These are phyloP conservation scores for Barnettozyma pratensis DNA, from an alignment of 805 yeast species.

Conservation along the genomic window DNA sequence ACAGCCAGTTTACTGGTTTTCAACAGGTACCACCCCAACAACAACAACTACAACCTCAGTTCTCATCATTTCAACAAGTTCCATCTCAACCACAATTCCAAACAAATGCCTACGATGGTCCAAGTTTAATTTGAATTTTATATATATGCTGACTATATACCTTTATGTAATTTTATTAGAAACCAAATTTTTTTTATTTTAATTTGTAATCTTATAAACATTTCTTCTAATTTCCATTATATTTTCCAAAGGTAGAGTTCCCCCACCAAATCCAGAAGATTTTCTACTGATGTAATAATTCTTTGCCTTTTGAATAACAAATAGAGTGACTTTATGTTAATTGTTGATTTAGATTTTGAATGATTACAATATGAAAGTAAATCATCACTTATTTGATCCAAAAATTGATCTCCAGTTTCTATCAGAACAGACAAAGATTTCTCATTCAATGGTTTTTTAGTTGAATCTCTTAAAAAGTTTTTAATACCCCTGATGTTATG, in stretches of 20 bases:
- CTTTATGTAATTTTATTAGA: neutral
- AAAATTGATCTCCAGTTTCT: slow-evolving; percentile 25
- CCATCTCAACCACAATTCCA: neutral
- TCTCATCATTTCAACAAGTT: neutral
- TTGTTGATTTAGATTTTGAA: slow-evolving; percentile 20
- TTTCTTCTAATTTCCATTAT: slow-evolving; percentile 17
- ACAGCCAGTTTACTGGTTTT: slow-evolving; percentile 9
- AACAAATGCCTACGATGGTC: slow-evolving; percentile 3
- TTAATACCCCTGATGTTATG: slow-evolving; percentile 4
- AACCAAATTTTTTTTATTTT: neutral
- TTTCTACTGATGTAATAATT: slow-evolving; percentile 12
- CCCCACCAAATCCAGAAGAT: slow-evolving; percentile 23
- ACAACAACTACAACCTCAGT: slow-evolving; percentile 1
- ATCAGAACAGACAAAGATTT: slow-evolving; percentile 21
- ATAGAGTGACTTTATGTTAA: slow-evolving; percentile 24
- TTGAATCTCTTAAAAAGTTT: slow-evolving; percentile 8
- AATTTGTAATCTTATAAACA: too few relatives aligned
- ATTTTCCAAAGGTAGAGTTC: slow-evolving; percentile 27
- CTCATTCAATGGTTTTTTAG: slow-evolving; percentile 11
- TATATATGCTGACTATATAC: too few relatives aligned
- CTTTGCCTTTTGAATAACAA: slow-evolving; percentile 29
- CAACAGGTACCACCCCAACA: neutral
- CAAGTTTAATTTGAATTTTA: slow-evolving; percentile 8
- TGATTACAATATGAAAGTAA: slow-evolving; percentile 30
- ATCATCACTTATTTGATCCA: slow-evolving; percentile 26